phyloP scores from a whole-genome alignment of 139 green algal genomes.

The Micractinium sp. region DNA sequence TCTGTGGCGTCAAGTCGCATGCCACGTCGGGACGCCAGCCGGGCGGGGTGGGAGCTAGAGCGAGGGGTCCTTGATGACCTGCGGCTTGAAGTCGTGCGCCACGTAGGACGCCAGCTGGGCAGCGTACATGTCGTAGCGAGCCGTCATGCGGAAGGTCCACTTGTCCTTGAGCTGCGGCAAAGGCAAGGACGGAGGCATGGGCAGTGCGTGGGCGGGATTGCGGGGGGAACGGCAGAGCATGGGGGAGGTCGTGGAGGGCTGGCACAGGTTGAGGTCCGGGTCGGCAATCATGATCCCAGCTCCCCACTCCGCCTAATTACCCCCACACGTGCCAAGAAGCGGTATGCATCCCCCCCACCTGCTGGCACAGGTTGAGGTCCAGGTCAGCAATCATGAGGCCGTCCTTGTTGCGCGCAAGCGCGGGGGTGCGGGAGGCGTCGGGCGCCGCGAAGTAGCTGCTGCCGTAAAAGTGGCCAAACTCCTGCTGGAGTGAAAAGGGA shows the following conservation, averaged over 20 bases:
- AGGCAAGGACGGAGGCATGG: not conserved
- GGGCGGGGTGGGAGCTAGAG: not conserved
- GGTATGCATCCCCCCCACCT: constrained; percentile 58
- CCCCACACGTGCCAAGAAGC: not conserved
- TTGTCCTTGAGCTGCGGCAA: constrained; percentile 84
- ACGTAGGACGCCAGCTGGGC: constrained; percentile 78
- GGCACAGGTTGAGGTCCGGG: constrained; percentile 92
- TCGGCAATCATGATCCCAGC: constrained; percentile 82
- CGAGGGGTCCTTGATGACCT: constrained; percentile 73
- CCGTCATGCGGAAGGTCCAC: constrained; percentile 96
- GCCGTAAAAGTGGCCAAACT: constrained; percentile 95
- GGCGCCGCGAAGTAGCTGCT: constrained; percentile 93
- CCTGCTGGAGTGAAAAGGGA: constrained; percentile 31
- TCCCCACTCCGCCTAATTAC: too few relatives aligned
- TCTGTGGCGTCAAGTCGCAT: too few relatives aligned
- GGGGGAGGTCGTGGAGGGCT: constrained; percentile 36
- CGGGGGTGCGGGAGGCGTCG: constrained; percentile 85
- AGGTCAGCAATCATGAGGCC: constrained; percentile 90
- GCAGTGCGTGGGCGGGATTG: too few relatives aligned
- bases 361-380: constrained; percentile 94
- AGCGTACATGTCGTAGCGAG: constrained; percentile 91
- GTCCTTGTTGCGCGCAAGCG: constrained; percentile 77
- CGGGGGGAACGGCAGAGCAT: too few relatives aligned
- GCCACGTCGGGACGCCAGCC: too few relatives aligned
- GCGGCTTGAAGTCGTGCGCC: constrained; percentile 78